Base-by-base conservation (phyloP, 108 stramenopile genomes). In the Pseudonitzschia delicatissima region DNA sequence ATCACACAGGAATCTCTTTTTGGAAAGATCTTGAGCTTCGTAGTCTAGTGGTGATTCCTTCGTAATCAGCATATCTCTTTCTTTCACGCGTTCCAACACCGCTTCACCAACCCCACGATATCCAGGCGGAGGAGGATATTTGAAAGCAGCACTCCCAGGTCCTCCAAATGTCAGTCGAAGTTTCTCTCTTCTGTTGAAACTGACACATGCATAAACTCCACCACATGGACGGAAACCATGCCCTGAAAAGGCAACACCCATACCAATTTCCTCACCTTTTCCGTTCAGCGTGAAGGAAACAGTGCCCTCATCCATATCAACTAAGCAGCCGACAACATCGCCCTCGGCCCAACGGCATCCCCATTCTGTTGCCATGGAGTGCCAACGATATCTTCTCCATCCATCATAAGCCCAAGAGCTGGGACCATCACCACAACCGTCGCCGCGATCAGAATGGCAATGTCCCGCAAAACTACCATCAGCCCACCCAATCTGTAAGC, bases 361-460 rank as follows among this genome's bases (percentile, higher is more conserved):
- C 96, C 96, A 98, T 53, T 93, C 90, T 28, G 89, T 87, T 33
- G 86, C 86, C 20, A 61, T 81, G 40, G 84, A 73, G 72, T 98
- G 94, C 97, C 97, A 98, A 21, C 87, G 76, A 63, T 93, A 95
- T 48, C 93, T 55, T 69, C 97, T 78, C 93, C 96, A 98, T 9
- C 97, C 97, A 77, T 98, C 97, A 69, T 80, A 98, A 13, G 93
- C 91, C 94, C 95, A 98, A 2, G 94, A 96, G 49, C 88, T 86
- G 9, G 87, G 88, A 7, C 89, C 94, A 74, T 98, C 96, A 23
- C 97, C 97, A 66, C 91, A 93, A 0, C 97, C 94, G 48, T 98
- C 95, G 5, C 94, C 95, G 20, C 86, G 69, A 36, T 94, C 93
- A 2, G 88, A 82, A 67, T 88, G 72, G 45, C 88, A 90, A 66